Evolutionary conservation across 441 rosid genomes (phyloP).

Genomic region (Jatropha podagrica): DNA sequence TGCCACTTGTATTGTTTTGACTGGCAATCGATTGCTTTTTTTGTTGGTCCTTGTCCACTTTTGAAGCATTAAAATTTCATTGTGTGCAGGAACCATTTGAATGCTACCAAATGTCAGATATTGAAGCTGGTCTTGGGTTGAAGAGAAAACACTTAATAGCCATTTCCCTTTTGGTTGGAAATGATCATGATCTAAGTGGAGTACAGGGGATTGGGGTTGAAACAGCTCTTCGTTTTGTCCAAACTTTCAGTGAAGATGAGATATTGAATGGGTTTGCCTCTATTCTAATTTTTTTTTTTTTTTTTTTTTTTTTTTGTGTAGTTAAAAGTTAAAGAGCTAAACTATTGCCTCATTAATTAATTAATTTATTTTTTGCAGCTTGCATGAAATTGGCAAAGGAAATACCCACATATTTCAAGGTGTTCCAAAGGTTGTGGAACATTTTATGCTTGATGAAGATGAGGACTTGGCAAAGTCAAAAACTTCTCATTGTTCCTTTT

Average conservation of each 20-base stretch:
- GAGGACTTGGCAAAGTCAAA: conserved; percentile 41
- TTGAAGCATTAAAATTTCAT: conserved; percentile 28
- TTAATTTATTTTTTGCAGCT: conserved; percentile 36
- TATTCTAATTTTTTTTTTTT: conserved; percentile 7
- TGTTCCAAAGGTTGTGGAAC: conserved; percentile 31
- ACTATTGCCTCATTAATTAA: conserved; percentile 13
- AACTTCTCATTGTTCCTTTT: conserved; percentile 72
- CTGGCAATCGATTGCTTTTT: background rate
- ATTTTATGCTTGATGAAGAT: conserved; percentile 27
- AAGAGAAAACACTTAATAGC: conserved; percentile 82
- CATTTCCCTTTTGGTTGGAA: conserved; percentile 81
- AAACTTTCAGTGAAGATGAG: conserved; percentile 59
- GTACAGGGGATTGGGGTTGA: conserved; percentile 80
- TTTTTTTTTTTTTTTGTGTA: background rate
- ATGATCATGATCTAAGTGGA: conserved; percentile 76
- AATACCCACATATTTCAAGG: conserved; percentile 28
- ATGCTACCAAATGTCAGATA: conserved; percentile 80
- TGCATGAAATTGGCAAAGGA: conserved; percentile 59
- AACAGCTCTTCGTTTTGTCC: conserved; percentile 68
- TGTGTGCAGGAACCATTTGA: conserved; percentile 76
- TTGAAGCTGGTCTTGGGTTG: conserved; percentile 82
- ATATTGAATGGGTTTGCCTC: conserved; percentile 53
- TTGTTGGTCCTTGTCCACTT: conserved; percentile 10
- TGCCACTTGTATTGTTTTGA: background rate
- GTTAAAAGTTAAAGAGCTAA: conserved; percentile 4